Conservation (phyloP, 2,329 filamentous ascomycete genomes). For the Talaromyces islandicus region DNA sequence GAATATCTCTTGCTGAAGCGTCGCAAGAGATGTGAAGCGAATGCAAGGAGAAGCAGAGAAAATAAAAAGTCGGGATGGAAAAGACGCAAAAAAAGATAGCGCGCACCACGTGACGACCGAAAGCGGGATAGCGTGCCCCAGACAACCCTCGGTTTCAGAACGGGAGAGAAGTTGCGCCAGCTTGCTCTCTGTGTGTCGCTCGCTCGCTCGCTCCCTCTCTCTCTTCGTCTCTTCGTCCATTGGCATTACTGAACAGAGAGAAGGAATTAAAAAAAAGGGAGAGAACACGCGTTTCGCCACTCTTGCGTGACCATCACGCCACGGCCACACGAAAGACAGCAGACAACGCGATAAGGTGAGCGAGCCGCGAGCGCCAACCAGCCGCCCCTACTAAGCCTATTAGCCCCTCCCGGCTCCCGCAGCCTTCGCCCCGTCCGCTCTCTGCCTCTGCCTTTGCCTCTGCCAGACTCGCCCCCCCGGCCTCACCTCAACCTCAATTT, state of each 20-base stretch:
- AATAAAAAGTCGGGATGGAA: constrained; percentile 10
- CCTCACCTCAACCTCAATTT: background rate
- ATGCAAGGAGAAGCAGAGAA: constrained; percentile 14
- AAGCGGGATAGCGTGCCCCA: constrained; percentile 12
- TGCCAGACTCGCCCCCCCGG: background rate
- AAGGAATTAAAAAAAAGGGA: too few species aligned
- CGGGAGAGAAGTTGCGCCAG: constrained; percentile 1
- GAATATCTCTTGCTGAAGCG: background rate
- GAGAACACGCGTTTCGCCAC: background rate
- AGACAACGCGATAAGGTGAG: background rate
- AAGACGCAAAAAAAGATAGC: constrained; percentile 13
- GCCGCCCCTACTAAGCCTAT: background rate
- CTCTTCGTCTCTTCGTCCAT: background rate
- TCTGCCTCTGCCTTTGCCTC: background rate
- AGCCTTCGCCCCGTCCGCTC: background rate
- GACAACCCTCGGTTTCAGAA: constrained; percentile 6
- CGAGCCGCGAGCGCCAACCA: background rate
- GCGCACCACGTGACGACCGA: constrained; percentile 13
- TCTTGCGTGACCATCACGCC: constrained; percentile 4
- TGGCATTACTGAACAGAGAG: background rate
- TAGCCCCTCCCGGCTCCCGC: constrained; percentile 9
- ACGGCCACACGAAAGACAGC: background rate
- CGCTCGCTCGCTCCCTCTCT: background rate
- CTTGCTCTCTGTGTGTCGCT: constrained; percentile 3
- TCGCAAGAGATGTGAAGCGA: background rate